phyloP scores from a whole-genome alignment of 2,329 filamentous ascomycete species.

The Monosporascus ibericus region DNA sequence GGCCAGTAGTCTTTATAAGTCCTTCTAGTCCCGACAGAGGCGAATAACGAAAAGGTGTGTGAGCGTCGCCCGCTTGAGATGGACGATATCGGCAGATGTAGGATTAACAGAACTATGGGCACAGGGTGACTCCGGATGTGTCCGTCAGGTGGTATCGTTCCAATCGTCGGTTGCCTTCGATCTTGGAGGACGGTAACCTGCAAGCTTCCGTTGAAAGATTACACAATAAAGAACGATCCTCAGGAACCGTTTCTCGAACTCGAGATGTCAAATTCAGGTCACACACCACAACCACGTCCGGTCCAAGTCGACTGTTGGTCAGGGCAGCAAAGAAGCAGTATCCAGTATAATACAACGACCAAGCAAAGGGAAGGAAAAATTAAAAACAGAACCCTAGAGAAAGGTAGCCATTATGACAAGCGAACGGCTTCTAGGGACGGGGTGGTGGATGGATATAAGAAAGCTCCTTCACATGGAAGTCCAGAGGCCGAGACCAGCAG shows the following conservation, averaged over 20 bases:
- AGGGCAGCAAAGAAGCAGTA: constrained; percentile 6
- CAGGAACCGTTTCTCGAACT: neutral
- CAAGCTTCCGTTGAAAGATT: neutral
- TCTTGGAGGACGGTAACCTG: neutral
- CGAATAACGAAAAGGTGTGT: neutral
- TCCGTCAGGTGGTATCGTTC: neutral
- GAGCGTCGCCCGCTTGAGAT: neutral
- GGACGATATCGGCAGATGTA: neutral
- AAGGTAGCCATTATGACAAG: constrained; percentile 35
- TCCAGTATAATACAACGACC: constrained; percentile 25
- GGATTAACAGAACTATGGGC: neutral
- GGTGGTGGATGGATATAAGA: constrained; percentile 19
- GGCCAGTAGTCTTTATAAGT: neutral
- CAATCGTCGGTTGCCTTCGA: neutral
- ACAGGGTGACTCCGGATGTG: neutral
- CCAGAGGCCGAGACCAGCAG: constrained; percentile 24
- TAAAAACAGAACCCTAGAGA: constrained; percentile 24
- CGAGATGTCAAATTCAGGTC: neutral
- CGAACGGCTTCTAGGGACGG: constrained; percentile 26
- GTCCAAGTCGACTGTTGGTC: neutral
- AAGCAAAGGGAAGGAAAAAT: constrained; percentile 10
- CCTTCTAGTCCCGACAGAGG: neutral
- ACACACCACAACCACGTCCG: neutral
- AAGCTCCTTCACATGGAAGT: constrained; percentile 17
- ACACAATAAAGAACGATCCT: neutral